Percentiles rank a stretch among this genome's conserved stretches.
These are phyloP conservation scores for Naganishia sp. DNA, from an alignment of 1,284 basidiomycete species.

Conservation along the genomic window DNA sequence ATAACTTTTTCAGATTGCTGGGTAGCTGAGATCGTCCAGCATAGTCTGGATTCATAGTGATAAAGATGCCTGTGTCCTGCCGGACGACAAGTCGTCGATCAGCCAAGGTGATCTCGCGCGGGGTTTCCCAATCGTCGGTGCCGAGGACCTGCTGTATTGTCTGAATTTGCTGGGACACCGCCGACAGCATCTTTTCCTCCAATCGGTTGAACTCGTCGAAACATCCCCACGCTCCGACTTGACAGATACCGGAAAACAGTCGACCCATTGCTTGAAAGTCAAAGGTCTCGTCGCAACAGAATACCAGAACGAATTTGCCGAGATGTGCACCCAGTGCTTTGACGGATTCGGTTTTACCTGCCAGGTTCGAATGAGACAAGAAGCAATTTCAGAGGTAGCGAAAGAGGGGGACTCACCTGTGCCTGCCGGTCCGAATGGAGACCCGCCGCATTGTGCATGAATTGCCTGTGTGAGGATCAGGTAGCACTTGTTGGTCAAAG, in stretches of 20 bases:
- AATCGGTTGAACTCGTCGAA: conserved; percentile 98
- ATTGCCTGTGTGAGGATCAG: conserved; percentile 95
- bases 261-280: conserved; percentile 99
- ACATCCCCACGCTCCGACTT: conserved; percentile 99
- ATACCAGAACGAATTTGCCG: conserved; percentile 95
- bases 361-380: conserved; percentile 5
- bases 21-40: conserved; percentile 61
- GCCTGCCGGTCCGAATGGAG: conserved; percentile 97
- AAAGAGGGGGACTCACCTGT: conserved; percentile 64
- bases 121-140: conserved; percentile 73
- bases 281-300: conserved; percentile 99
- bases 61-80: conserved; percentile 88
- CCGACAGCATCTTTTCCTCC: conserved; percentile 95
- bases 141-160: conserved; percentile 95
- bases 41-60: conserved; percentile 97
- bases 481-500: conserved; percentile 96
- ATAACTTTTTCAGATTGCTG: conserved; percentile 41
- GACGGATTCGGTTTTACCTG: conserved; percentile 98
- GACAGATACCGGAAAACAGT: conserved; percentile 96
- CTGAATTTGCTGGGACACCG: conserved; percentile 98
- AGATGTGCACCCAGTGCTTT: conserved; percentile 97
- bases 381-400: conserved; percentile 19
- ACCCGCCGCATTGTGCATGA: conserved; percentile 89
- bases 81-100: conserved; percentile 67
- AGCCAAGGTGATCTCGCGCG: conserved; percentile 69